Conservation (phyloP, 1,284 basidiomycete genomes). For the Cryptococcus maquisensis region DNA sequence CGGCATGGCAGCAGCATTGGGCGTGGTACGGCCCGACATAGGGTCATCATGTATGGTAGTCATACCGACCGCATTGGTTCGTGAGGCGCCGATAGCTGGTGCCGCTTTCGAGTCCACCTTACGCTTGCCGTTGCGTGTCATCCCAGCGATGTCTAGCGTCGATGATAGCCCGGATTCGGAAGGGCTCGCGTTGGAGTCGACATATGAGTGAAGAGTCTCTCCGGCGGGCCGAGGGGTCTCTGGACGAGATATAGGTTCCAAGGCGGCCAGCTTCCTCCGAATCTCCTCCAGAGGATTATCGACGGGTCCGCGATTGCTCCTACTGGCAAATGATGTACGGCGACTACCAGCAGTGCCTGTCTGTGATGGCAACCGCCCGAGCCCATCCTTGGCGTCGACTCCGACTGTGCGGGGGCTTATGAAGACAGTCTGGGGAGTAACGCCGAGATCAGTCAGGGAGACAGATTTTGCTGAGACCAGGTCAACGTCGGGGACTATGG, state of each 20-base stretch:
- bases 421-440: constrained; percentile 95
- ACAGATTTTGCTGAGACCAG: constrained; percentile 43
- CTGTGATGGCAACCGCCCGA: constrained; percentile 1
- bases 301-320: constrained; percentile 29
- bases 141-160: constrained; percentile 25
- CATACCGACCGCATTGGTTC: constrained; percentile 65
- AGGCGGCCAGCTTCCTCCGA: constrained; percentile 31
- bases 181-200: constrained; percentile 19
- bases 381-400: constrained; percentile 34
- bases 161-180: constrained; percentile 36
- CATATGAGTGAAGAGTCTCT: constrained; percentile 2
- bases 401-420: constrained; percentile 56
- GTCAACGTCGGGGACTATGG: constrained; percentile 18
- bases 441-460: constrained; percentile 70
- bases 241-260: constrained; percentile 22
- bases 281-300: constrained; percentile 44
- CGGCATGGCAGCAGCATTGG: constrained; percentile 9
- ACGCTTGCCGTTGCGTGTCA: constrained; percentile 19
- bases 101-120: constrained; percentile 67
- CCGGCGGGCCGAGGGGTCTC: constrained; percentile 4
- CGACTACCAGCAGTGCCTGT: constrained; percentile 24
- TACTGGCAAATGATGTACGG: constrained; percentile 35
- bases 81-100: constrained; percentile 74
- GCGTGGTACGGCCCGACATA: constrained; percentile 42
- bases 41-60: constrained; percentile 49